A percentile compares a stretch with the other conserved stretches of the same genome.
Conservation (phyloP, 345 rosid species). For the Theobroma cacao region DNA sequence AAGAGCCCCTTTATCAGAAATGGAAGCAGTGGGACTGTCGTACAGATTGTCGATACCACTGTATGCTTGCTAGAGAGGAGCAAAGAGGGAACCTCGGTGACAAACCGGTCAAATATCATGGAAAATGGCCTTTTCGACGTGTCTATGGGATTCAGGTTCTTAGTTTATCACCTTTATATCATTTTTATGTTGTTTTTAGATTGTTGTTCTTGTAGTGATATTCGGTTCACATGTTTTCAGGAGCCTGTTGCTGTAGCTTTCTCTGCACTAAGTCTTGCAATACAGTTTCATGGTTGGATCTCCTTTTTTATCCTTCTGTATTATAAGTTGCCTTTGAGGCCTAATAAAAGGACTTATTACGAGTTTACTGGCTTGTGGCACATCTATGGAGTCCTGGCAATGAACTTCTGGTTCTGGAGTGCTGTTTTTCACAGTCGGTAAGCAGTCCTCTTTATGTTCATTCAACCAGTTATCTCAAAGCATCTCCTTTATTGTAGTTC, state of each 20-base stretch:
- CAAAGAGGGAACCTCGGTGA: slow-evolving; percentile 62
- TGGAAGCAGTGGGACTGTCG: slow-evolving; percentile 97
- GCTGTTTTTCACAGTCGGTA: slow-evolving; percentile 83
- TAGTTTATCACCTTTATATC: background rate
- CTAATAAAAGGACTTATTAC: slow-evolving; percentile 63
- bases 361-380: slow-evolving; percentile 77
- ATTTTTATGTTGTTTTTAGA: background rate
- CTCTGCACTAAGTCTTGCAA: slow-evolving; percentile 71
- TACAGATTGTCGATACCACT: slow-evolving; percentile 64
- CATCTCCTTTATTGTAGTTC: background rate
- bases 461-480: slow-evolving; percentile 2
- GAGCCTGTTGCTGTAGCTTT: slow-evolving; percentile 88
- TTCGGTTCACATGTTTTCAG: slow-evolving; percentile 28
- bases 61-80: slow-evolving; percentile 87
- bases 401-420: slow-evolving; percentile 92
- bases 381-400: slow-evolving; percentile 63
- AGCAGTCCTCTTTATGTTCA: slow-evolving; percentile 19
- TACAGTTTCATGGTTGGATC: slow-evolving; percentile 90
- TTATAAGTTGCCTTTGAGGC: slow-evolving; percentile 68
- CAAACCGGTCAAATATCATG: slow-evolving; percentile 75
- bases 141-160: slow-evolving; percentile 74
- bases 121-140: slow-evolving; percentile 86
- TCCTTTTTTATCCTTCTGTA: slow-evolving; percentile 80
- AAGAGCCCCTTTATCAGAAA: slow-evolving; percentile 76
- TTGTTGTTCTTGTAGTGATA: background rate